Evolutionary conservation across 2,329 filamentous ascomycete species (phyloP), one percentile per base, ranked within the genome.

Genomic region (Botrytis sinoallii): DNA sequence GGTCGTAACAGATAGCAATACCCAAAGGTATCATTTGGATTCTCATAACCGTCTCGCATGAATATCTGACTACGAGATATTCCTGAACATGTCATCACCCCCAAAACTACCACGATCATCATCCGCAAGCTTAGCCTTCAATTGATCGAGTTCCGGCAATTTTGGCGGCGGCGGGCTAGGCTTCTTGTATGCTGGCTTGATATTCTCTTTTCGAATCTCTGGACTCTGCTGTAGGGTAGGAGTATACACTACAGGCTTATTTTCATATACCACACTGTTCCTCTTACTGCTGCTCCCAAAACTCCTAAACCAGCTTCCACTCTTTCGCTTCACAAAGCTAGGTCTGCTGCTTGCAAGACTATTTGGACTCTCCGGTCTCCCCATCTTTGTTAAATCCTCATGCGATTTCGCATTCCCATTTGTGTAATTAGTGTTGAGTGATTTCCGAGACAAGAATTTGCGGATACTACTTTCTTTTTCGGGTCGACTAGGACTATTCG

Each of bases 381-480:
- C 72, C 48, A 75, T 73, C 42, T 72, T 76, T 40, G 75, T 46
- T 64, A 81, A 73, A 74, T 81, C 77, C 66, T 81, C 80, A 16
- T 76, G 68, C 65, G 79, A 80, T 32, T 68, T 66, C 74, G 78
- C 76, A 61, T 78, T 76, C 38, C 77, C 77, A 73, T 80, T 76
- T 29, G 73, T 79, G 75, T 81, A 81, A 69, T 78, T 80, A 20
- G 78, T 75, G 69, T 82, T 80, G 66, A 82, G 78, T 38, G 79
- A 81, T 71, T 79, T 81, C 48, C 82, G 78, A 71, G 80, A 81
- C 12, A 83, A 77, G 73, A 83, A 82, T 22, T 80, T 77, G 63
- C 82, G 81, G 75, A 83, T 81, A 72, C 81, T 82, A 74, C 79
- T 80, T n/a, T 80, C 79, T 74, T 78, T 76, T 59, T 76, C 80